These are phyloP conservation scores for Myxozyma neotropica DNA, from an alignment of 805 yeast species.

Conservation along the genomic window DNA sequence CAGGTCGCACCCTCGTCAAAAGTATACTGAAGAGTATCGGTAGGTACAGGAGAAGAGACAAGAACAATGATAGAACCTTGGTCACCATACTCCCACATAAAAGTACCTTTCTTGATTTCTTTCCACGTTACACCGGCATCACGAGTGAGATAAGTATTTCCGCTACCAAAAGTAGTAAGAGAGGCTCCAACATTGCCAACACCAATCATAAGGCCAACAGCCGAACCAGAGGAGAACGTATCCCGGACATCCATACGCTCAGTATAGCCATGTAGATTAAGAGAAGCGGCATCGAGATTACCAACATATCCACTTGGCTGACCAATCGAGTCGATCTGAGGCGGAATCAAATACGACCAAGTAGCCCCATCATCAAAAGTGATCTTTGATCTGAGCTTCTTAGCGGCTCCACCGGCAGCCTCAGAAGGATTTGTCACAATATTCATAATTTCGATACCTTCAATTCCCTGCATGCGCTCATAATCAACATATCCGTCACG, in stretches of 20 bases:
- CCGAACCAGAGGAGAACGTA: conserved; percentile 83
- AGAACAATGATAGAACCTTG: conserved; percentile 84
- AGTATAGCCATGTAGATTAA: conserved; percentile 87
- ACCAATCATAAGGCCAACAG: conserved; percentile 85
- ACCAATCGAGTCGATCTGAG: conserved; percentile 63
- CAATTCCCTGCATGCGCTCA: conserved; percentile 78
- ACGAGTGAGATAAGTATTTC: conserved; percentile 73
- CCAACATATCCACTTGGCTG: conserved; percentile 56
- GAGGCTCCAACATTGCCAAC: conserved; percentile 85
- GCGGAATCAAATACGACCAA: conserved; percentile 76
- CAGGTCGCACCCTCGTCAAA: conserved; percentile 80
- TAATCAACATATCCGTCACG: conserved; percentile 78
- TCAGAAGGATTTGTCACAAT: conserved; percentile 60
- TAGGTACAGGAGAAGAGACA: conserved; percentile 59
- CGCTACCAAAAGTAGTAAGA: conserved; percentile 54
- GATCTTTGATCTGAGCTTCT: conserved; percentile 68
- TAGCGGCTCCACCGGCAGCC: conserved; percentile 50
- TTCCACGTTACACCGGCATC: conserved; percentile 93
- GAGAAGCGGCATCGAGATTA: conserved; percentile 65
- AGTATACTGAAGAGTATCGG: conserved; percentile 66
- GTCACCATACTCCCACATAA: conserved; percentile 96
- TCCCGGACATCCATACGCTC: conserved; percentile 84
- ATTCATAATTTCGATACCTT: conserved; percentile 81
- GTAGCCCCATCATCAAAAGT: conserved; percentile 91
- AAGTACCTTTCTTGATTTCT: conserved; percentile 70